Base-by-base conservation (phyloP, 768 basidiomycete genomes). In the Hemileccinum impolitum region DNA sequence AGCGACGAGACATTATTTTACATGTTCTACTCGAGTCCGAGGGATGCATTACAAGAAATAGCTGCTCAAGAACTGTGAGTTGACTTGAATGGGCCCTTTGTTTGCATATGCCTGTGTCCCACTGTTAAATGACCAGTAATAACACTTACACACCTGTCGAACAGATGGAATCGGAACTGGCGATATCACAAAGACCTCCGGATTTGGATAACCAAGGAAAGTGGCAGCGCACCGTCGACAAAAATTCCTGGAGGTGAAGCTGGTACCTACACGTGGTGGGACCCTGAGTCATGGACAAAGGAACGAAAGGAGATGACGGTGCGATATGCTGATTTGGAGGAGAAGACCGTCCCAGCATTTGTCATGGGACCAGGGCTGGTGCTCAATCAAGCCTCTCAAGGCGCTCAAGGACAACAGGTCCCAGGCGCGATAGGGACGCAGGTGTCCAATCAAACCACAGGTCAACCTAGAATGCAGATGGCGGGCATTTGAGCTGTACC, bases 1-100 rank as follows among this genome's bases (percentile, higher is more conserved):
- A 88, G 87, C 68, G 94, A 97, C 67, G 94, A 98, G 70, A 96
- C 94, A 14, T 73, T 98, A 23, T 96, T 98, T 71, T 95, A 91
- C 78, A 94, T 95, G 82, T 98, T 98, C 77, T 98, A 97, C 72
- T 84, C 91, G 48, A 85, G 83, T 69, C 92, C 94, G 49, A 75
- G 90, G 61, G 94, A 98, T 72, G 85, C 87, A 35, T 73, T 95
- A 47, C 94, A 98, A 68, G 94, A 98, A 70, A 80, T 93, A 43
- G 94, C 94, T 14, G 93, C 92, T 40, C 88, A 92, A 66, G 94
- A 97, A 74, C 75, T 98, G 92, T 95, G 70, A 69, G 90, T 84
- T 3, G 55, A 39, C 53, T 37, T 17, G 48, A 56, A 54, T 38
- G 43, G 42, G 36, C 28, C 48, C 31, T 48, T 23, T 47, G 35